Evolutionary conservation across 225 moss, liverwort and hornwort genomes (phyloP), one percentile per base, ranked within the genome.

Genomic region (Pseudisothecium myosuroides): DNA sequence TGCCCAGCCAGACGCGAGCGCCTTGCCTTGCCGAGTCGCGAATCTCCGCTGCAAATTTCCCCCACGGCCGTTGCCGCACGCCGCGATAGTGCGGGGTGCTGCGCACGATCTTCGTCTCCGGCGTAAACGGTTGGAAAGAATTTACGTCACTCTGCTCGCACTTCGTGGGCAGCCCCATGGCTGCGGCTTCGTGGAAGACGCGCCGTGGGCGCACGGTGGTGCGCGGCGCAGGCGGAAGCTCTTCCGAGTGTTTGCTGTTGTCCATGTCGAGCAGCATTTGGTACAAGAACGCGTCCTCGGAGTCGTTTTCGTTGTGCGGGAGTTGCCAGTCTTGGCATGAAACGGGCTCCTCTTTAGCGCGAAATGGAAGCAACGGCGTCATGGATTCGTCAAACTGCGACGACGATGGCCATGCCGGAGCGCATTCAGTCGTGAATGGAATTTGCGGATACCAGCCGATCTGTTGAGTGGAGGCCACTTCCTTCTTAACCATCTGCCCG

Each of bases 21-120:
- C 94, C 94, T 83, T 94, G 94, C 71, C 91, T 77, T 16, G 94
- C 94, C 37, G 94, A 94, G 77, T 94, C 94, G n/a, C 94, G 91
- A 77, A 94, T 94, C 88, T 94, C 94, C 9, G 94, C 94, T 5
- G 94, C 94, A 72, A 94, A 94, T 79, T 94, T 94, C 9, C 94
- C 94, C 94, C 94, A 94, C 2, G 94, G 94, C 23, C 94, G 90
- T 83, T 94, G 94, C 32, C 94, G 80, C 50, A 94, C 94, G 37
- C 94, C 94, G 39, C 93, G 93, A 82, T 94, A 94, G 85, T 94
- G 94, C 12, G 93, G 94, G 18, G 86, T 87, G 79, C 89, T 90
- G 84, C 90, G 91, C 61, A 85, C 78, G 10, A 85, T 65, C 79
- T 89, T 91, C 27, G 85, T 17, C 41, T 88, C 89, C 64, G 82